Percentiles rank a stretch among this genome's conserved stretches.
Evolutionary conservation across 306 rosid species (phyloP).

Genomic region (Mucuna pruriens): DNA sequence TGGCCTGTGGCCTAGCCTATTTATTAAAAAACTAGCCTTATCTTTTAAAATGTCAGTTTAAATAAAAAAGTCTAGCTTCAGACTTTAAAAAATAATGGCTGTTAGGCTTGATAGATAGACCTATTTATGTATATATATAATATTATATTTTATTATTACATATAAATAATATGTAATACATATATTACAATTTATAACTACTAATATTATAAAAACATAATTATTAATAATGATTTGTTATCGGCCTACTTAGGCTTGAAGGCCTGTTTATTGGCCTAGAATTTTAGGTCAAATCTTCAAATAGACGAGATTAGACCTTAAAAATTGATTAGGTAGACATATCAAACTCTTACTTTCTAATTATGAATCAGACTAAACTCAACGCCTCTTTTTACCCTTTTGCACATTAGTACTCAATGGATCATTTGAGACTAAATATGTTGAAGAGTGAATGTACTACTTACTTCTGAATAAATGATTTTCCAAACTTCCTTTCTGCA

Average conservation of each 20-base stretch:
- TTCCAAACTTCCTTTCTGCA: constrained; percentile 93
- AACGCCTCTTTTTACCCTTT: neutral
- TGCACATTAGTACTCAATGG: neutral
- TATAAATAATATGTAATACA: neutral
- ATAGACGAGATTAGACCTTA: neutral
- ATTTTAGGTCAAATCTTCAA: too few relatives aligned
- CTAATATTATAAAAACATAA: neutral
- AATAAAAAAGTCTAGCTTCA: neutral
- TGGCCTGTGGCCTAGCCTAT: neutral
- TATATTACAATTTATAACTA: neutral
- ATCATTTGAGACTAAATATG: neutral
- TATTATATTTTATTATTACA: neutral
- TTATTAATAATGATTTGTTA: neutral
- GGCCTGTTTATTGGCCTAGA: neutral
- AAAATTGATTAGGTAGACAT: neutral
- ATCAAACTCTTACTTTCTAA: neutral
- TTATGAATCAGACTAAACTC: neutral
- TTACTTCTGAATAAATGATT: constrained; percentile 89
- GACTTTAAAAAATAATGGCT: neutral
- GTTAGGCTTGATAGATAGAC: neutral
- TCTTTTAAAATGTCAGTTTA: neutral
- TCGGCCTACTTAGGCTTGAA: neutral
- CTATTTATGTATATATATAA: neutral
- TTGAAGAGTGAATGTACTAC: constrained; percentile 46
- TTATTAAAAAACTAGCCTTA: neutral